Conservation (phyloP, 257 asterid species). For the Capsicum rhomboideum region DNA sequence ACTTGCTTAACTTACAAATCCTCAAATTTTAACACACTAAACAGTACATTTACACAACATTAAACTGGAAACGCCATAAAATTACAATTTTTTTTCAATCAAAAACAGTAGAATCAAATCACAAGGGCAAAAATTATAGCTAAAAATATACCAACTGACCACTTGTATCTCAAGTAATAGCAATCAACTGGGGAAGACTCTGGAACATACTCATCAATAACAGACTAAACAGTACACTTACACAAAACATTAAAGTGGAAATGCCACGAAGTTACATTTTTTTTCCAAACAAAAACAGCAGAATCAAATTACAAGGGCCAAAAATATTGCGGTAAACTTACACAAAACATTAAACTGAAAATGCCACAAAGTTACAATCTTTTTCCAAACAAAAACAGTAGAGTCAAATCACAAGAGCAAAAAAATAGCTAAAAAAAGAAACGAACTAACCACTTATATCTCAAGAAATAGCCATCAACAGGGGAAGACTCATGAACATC, state of each 20-base stretch:
- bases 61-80: background rate
- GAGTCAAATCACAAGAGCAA: background rate
- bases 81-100: background rate
- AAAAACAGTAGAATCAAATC: background rate
- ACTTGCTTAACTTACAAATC: background rate
- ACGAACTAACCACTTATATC: conserved; percentile 1
- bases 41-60: background rate
- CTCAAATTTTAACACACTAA: background rate
- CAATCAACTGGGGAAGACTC: too few relatives aligned
- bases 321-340: too few relatives aligned
- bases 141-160: conserved; percentile 6
- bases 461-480: too few relatives aligned
- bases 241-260: too few relatives aligned
- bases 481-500: too few relatives aligned
- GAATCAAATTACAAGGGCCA: too few relatives aligned
- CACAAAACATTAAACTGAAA: too few relatives aligned
- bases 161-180: too few relatives aligned
- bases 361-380: background rate
- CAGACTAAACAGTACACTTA: too few relatives aligned
- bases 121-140: background rate
- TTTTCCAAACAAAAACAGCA: too few relatives aligned
- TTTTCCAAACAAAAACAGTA: background rate
- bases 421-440: background rate
- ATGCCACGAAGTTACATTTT: too few relatives aligned
- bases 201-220: too few relatives aligned